Evolutionary conservation across 768 basidiomycete species (phyloP).

Genomic region (Tulasnella sp.): DNA sequence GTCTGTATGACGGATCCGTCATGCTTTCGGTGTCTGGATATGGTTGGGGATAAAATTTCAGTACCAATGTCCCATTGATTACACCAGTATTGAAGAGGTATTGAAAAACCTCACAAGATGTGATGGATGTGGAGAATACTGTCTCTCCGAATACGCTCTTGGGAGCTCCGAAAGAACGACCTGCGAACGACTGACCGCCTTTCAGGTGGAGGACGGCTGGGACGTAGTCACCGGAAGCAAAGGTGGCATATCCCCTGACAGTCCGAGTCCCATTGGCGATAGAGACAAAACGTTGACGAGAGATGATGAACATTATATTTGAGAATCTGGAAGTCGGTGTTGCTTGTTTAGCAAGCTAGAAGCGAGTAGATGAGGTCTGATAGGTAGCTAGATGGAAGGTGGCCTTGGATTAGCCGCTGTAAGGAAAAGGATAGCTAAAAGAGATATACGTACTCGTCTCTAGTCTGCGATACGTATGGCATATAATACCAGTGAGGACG

Average conservation of each 20-base stretch:
- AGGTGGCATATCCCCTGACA: conserved; percentile 48
- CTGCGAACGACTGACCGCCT: conserved; percentile 84
- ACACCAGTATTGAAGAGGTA: not conserved
- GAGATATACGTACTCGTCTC: conserved; percentile 15
- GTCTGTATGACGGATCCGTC: conserved; percentile 98
- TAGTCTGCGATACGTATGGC: conserved; percentile 11
- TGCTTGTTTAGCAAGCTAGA: conserved; percentile 25
- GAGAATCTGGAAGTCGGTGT: conserved; percentile 11
- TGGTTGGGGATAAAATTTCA: not conserved
- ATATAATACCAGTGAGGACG: not conserved
- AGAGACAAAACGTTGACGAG: conserved; percentile 27
- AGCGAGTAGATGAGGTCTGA: conserved; percentile 86
- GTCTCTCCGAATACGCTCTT: conserved; percentile 90
- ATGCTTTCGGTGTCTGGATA: conserved; percentile 92
- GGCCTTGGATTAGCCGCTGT: not conserved
- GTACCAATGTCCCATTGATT: too few species aligned
- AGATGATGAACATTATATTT: not conserved
- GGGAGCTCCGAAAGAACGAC: conserved; percentile 80
- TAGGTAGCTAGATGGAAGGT: conserved; percentile 49
- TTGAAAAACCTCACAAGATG: conserved; percentile 59
- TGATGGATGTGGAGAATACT: conserved; percentile 97
- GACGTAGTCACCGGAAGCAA: conserved; percentile 25
- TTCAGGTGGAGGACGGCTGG: conserved; percentile 89
- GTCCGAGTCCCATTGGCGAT: conserved; percentile 41
- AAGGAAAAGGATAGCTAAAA: not conserved